Evolutionary conservation across 495 filamentous ascomycete species (phyloP).

Genomic region (Trypethelium eluteriae): DNA sequence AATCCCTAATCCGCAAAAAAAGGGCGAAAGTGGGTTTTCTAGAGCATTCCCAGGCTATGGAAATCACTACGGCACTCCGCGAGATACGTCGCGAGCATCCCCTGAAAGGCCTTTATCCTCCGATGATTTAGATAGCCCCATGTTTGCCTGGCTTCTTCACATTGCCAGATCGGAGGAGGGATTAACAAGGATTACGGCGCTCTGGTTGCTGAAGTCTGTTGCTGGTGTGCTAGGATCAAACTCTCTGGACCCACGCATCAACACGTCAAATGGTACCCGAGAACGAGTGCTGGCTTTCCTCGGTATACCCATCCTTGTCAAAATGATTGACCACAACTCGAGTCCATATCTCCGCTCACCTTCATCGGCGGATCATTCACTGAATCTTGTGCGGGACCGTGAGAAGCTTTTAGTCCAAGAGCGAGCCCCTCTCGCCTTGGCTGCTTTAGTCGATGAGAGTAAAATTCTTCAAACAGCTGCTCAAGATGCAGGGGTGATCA

Average conservation of each 20-base stretch:
- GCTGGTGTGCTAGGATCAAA: constrained; percentile 22
- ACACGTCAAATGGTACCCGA: constrained; percentile 23
- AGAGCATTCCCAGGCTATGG: constrained; percentile 35
- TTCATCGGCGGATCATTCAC: constrained; percentile 1
- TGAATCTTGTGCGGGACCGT: constrained; percentile 23
- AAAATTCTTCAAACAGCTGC: constrained; percentile 71
- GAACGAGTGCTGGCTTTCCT: constrained; percentile 32
- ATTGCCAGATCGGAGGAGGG: constrained; percentile 56
- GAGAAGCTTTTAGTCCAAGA: constrained; percentile 46
- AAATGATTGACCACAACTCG: constrained; percentile 29
- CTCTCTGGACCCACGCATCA: neutral
- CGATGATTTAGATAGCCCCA: constrained; percentile 61
- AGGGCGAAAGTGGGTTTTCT: constrained; percentile 25
- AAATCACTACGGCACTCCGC: neutral
- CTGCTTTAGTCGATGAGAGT: constrained; percentile 69
- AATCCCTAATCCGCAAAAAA: constrained; percentile 29
- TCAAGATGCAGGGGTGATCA: constrained; percentile 67
- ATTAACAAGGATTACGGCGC: constrained; percentile 66
- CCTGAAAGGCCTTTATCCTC: constrained; percentile 9
- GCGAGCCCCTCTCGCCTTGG: constrained; percentile 64
- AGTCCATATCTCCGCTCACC: neutral
- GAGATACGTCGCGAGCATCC: constrained; percentile 5
- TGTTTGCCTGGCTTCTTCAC: constrained; percentile 77
- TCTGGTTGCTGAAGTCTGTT: constrained; percentile 52
- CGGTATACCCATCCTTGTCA: constrained; percentile 35